Conservation (phyloP, 2,329 filamentous ascomycete genomes). For the Sporothrix phasma region DNA sequence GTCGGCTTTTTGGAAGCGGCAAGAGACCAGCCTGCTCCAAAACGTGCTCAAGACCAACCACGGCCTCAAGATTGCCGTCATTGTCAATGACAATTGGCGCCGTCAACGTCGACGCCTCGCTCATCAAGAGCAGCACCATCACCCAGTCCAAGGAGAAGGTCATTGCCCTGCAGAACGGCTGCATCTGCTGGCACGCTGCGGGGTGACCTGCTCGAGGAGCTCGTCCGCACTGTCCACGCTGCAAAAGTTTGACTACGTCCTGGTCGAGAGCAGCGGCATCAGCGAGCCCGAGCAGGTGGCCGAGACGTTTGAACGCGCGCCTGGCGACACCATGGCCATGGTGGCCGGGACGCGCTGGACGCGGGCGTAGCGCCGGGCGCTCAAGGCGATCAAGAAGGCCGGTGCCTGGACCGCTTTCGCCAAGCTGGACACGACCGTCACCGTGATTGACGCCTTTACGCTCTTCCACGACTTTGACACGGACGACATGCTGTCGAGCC, state of each 20-base stretch:
- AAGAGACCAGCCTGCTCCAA: conserved; percentile 62
- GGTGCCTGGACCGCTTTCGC: conserved; percentile 57
- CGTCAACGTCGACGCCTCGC: conserved; percentile 56
- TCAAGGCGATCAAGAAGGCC: conserved; percentile 32
- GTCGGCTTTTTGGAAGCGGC: conserved; percentile 41
- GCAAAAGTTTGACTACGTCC: conserved; percentile 57
- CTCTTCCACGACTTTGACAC: conserved; percentile 65
- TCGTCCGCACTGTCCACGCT: conserved; percentile 54
- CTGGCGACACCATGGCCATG: conserved; percentile 37
- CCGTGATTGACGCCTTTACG: conserved; percentile 63
- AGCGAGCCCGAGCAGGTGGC: conserved; percentile 66
- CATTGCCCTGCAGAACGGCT: conserved; percentile 60
- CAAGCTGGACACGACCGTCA: conserved; percentile 60
- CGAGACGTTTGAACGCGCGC: conserved; percentile 56
- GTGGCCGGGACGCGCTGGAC: conserved; percentile 24
- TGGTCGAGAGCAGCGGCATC: conserved; percentile 63
- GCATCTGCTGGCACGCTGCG: conserved; percentile 68
- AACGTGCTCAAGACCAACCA: conserved; percentile 59
- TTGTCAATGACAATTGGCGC: conserved; percentile 64
- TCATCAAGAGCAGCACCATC: conserved; percentile 48
- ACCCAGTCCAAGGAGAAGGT: conserved; percentile 54
- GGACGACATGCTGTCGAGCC: conserved; percentile 53
- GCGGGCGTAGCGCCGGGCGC: conserved; percentile 2
- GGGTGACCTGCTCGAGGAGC: conserved; percentile 59
- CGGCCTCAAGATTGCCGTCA: conserved; percentile 58